Percentiles rank a stretch among this genome's conserved stretches.
Conservation (phyloP, 192 early-diverging fungal species). For the Radiomyces spectabilis region DNA sequence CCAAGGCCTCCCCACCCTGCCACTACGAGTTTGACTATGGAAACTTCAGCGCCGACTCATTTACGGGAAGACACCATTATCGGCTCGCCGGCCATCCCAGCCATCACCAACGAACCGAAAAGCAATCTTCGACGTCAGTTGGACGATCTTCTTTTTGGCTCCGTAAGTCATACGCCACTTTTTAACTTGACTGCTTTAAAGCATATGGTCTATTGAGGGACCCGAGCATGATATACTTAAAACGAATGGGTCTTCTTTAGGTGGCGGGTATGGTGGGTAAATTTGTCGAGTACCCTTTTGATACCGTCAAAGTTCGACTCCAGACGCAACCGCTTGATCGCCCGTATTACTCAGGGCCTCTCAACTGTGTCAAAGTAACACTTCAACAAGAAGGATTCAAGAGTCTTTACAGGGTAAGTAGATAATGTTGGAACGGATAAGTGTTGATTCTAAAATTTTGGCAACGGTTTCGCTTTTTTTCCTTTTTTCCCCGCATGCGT, state of each 20-base stretch:
- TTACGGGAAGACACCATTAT: background rate
- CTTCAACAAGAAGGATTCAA: slow-evolving; percentile 68
- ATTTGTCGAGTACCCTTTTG: slow-evolving; percentile 93
- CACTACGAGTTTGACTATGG: background rate
- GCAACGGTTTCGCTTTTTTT: background rate
- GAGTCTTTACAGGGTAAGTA: slow-evolving; percentile 81
- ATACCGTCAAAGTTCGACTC: slow-evolving; percentile 90
- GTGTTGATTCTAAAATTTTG: background rate
- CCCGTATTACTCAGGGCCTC: slow-evolving; percentile 65
- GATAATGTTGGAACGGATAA: background rate
- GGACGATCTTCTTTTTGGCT: slow-evolving; percentile 18
- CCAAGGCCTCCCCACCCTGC: too few species aligned
- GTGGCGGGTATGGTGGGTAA: slow-evolving; percentile 87
- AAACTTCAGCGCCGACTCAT: background rate
- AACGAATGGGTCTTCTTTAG: slow-evolving; percentile 22
- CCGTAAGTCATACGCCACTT: slow-evolving; percentile 12
- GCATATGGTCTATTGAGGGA: too few species aligned
- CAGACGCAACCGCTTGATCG: slow-evolving; percentile 69
- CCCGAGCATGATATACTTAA: too few species aligned
- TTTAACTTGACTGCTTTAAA: too few species aligned
- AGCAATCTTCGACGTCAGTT: slow-evolving; percentile 15
- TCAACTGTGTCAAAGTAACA: slow-evolving; percentile 76
- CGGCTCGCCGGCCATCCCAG: too few species aligned
- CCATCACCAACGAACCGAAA: too few species aligned
- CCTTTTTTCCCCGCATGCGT: background rate